Percentiles rank a stretch among this genome's conserved stretches.
Evolutionary conservation across 306 rosid species (phyloP).

Genomic region (Vicia sativa): DNA sequence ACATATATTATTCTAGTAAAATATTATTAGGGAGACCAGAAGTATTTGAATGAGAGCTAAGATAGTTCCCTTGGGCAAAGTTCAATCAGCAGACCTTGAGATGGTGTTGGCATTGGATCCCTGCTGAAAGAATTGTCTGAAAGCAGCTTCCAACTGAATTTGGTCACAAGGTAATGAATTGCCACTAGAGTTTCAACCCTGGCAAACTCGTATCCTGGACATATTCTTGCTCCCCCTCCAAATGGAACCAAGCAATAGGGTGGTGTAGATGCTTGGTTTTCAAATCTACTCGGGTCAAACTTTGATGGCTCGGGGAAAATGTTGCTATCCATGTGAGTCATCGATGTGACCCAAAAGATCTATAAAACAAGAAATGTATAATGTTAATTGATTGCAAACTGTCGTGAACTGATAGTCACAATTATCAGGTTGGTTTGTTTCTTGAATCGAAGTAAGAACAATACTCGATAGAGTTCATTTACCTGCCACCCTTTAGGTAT

Average conservation of each 20-base stretch:
- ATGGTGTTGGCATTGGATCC: conserved; percentile 64
- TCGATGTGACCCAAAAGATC: conserved; percentile 71
- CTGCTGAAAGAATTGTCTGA: conserved; percentile 61
- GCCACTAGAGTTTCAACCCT: conserved; percentile 65
- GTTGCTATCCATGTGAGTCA: conserved; percentile 70
- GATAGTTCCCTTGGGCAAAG: conserved; percentile 47
- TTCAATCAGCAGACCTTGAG: conserved; percentile 59
- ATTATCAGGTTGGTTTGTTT: no score
- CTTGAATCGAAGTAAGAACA: no score
- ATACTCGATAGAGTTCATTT: conserved; percentile 31
- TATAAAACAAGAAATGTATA: conserved; percentile 19
- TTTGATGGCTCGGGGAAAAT: conserved; percentile 67
- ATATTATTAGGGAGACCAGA: background rate
- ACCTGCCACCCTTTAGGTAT: conserved; percentile 96
- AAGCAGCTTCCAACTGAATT: conserved; percentile 65
- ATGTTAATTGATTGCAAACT: background rate
- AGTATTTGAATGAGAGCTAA: conserved; percentile 26
- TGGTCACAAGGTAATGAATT: conserved; percentile 68
- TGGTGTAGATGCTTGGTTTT: conserved; percentile 58
- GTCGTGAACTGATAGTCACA: no score
- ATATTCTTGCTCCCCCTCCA: conserved; percentile 70
- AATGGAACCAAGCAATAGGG: conserved; percentile 67
- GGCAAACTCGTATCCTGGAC: conserved; percentile 75
- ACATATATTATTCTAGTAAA: conserved; percentile 13
- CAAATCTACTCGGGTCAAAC: conserved; percentile 76